Conservation (phyloP, 1,139 yeast genomes). For the Suhomyces guaymorum region DNA sequence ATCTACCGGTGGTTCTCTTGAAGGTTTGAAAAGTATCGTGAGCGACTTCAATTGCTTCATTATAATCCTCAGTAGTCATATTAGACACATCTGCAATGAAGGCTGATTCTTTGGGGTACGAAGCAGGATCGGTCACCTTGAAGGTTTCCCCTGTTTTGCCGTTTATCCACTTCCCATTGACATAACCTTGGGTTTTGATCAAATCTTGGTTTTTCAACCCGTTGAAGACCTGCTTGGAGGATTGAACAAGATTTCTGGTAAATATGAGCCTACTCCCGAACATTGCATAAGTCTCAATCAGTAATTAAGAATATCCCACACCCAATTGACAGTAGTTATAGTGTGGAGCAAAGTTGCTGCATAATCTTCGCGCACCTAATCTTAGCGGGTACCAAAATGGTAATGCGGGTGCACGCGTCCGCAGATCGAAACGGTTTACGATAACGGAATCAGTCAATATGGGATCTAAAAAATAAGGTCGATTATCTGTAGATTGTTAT, state of each 20-base stretch:
- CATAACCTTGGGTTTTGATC: slow-evolving; percentile 40
- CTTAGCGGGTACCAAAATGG: too few relatives aligned
- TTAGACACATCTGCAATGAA: slow-evolving; percentile 41
- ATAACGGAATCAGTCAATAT: too few relatives aligned
- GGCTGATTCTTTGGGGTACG: slow-evolving; percentile 27
- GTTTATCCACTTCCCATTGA: slow-evolving; percentile 47
- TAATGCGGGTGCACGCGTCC: too few relatives aligned
- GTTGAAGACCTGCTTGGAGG: slow-evolving; percentile 17
- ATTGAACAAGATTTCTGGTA: slow-evolving; percentile 10
- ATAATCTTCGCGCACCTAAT: too few relatives aligned
- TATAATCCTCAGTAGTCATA: slow-evolving; percentile 36
- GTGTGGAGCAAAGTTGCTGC: too few relatives aligned
- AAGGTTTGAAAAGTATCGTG: slow-evolving; percentile 36
- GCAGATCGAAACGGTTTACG: too few relatives aligned
- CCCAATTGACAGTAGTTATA: too few relatives aligned
- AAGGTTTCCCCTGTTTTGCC: slow-evolving; percentile 32
- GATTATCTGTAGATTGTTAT: too few relatives aligned
- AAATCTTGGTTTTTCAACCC: slow-evolving; percentile 34
- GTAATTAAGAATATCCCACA: too few relatives aligned
- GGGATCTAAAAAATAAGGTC: too few relatives aligned
- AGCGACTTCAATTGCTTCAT: slow-evolving; percentile 43
- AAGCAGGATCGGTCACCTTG: slow-evolving; percentile 49
- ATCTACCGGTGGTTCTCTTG: slow-evolving; percentile 40
- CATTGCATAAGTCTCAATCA: too few relatives aligned
- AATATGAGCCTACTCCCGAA: too few relatives aligned